Base-by-base conservation (phyloP, 2,329 filamentous ascomycete genomes). In the Aaosphaeria arxii region DNA sequence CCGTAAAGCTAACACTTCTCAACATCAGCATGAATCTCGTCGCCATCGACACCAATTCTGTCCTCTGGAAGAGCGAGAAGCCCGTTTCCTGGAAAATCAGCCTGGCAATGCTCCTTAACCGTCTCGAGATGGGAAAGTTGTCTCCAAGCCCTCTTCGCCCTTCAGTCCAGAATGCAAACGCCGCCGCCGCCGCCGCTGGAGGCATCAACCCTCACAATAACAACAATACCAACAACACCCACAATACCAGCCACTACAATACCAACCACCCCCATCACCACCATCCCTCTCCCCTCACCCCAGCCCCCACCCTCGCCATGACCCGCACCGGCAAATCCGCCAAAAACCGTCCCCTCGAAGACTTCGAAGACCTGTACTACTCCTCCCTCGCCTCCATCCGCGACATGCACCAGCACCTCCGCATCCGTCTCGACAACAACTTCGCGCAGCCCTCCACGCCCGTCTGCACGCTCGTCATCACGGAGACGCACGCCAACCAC, bases 311-410 rank as follows among this genome's bases (percentile, higher is more conserved):
- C 32, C 33, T 36, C 33, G 11, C 7, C 33, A 56, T 80, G 83
- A 49, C 67, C 69, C 30, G 86, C 85, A 4, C 84, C 84, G 4
- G 82, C 85, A 54, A 79, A 84, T 7, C 75, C 88, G 4, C 82
- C 56, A 1, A 89, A 84, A 85, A 53, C 0, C 66, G 66, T 11
- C 56, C 60, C 0, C 57, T 69, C 7, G 57, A 59, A 31, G 64
- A 69, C 49, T 68, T 57, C 40, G 63, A 68, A 45, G 63, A 68
- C 49, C 29, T 70, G 9, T 70, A 65, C 55, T 67, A 68, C 30
- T 60, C 59, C 1, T 39, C 61, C 7, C 42, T 67, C 11, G 54
- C 58, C 4, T 56, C 53, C 32, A 55, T 67, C 43, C 56, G 61
- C 36, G 59, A 59, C 6, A 56, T 64, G n/a, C 54, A 61, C 42